Evolutionary conservation across 2,329 filamentous ascomycete genomes (phyloP).

Genomic region (Stemphylium vesicarium): DNA sequence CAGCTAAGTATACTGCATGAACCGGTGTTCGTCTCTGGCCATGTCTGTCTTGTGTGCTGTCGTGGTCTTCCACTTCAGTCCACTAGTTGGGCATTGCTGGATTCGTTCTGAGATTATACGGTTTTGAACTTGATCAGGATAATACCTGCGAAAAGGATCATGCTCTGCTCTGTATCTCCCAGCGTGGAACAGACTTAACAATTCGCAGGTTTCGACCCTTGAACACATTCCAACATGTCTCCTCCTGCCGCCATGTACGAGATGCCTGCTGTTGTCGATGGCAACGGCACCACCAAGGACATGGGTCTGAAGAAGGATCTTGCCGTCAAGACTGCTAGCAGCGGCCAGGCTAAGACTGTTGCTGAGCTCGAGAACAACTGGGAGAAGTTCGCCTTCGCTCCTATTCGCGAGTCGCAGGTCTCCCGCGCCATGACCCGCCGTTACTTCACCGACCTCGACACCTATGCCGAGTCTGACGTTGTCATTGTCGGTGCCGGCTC

Average conservation of each 20-base stretch:
- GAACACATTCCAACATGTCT: constrained; percentile 65
- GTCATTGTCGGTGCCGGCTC: constrained; percentile 92
- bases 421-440: constrained; percentile 91
- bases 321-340: constrained; percentile 56
- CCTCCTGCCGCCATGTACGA: constrained; percentile 73
- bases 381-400: constrained; percentile 81
- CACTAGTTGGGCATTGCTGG: constrained; percentile 16
- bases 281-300: constrained; percentile 21
- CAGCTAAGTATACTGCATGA: constrained; percentile 51
- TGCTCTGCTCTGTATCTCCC: constrained; percentile 67
- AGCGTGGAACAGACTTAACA: constrained; percentile 37
- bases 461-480: constrained; percentile 89
- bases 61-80: constrained; percentile 1
- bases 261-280: constrained; percentile 42
- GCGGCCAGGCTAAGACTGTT: constrained; percentile 60
- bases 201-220: constrained; percentile 38
- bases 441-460: constrained; percentile 90
- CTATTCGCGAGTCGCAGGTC: constrained; percentile 90
- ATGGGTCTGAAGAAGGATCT: constrained; percentile 48
- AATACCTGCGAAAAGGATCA: constrained; percentile 99
- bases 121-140: constrained; percentile 95
- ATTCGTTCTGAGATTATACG: constrained; percentile 84
- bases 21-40: constrained; percentile 49
- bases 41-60: constrained; percentile 2
- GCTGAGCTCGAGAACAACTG: constrained; percentile 76